Evolutionary conservation across 371 early-diverging fungal genomes (phyloP), one percentile per base, ranked within the genome.

Genomic region (Lichtheimia ornata): DNA sequence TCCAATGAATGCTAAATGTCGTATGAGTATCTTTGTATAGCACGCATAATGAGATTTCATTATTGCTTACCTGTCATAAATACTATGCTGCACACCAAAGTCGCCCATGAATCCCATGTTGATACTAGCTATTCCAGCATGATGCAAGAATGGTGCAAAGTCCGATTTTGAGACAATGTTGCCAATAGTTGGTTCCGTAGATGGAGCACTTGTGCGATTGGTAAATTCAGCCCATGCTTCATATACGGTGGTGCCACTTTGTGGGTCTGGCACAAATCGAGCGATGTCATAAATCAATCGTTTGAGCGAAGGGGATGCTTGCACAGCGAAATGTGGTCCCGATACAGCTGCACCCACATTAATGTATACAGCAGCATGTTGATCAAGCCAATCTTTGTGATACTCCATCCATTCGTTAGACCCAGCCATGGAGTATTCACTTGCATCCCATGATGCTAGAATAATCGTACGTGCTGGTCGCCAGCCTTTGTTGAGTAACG

Each of bases 381-480:
- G 69, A 43, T 67, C 70, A 1, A 88, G 66, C 82, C 79, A 79
- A 50, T 70, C 72, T n/a, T 74, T 52, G 50, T 85, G 72, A 42
- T 86, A 82, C 58, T 88, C 89, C 4, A 87, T 88, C 81, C 82
- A 88, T 65, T 88, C 89, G 17, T 86, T 87, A n/a, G 86, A 84
- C 0, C 89, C 89, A n/a, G 85, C 57, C 27, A 81, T 59, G 18
- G 84, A 77, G 60, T 84, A 84, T 54, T 87, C 87, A 57, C 82
- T 85, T 18, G 76, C 86, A 64, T 87, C 87, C 87, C 87, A 87
- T 18, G 82, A 81, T 3, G 80, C 84, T 13, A 87, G 65, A 24
- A 83, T 58, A 22, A 87, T 80, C 13, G 85, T 81, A 28, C 87
- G 76, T 9, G 77, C 73, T 7, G 87, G 87, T 11, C 74, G 72